Conservation (phyloP, 2,329 filamentous ascomycete genomes). For the Tolypocladium album region DNA sequence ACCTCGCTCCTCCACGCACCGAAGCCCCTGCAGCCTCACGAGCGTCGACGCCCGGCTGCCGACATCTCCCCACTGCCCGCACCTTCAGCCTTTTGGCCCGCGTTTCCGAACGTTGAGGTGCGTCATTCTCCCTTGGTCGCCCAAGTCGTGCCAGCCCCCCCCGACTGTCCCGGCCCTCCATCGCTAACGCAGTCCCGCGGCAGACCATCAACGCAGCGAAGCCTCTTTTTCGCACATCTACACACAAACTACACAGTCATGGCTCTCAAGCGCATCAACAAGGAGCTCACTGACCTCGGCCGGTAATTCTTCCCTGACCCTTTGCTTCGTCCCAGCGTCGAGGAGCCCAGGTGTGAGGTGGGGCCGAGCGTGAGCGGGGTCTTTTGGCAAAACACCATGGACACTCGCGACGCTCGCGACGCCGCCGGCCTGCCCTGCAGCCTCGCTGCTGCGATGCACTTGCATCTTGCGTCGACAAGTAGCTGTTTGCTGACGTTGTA, state of each 20-base stretch:
- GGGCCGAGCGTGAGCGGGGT: constrained; percentile 26
- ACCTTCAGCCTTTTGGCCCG: constrained; percentile 1
- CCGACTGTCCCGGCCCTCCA: constrained; percentile 5
- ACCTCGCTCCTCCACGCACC: not conserved
- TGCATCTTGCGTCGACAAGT: not conserved
- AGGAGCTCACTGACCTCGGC: constrained; percentile 83
- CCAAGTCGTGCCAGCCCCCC: constrained; percentile 1
- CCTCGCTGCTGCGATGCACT: not conserved
- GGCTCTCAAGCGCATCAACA: constrained; percentile 92
- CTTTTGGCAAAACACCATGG: constrained; percentile 6
- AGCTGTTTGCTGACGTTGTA: constrained; percentile 10
- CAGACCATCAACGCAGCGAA: constrained; percentile 14
- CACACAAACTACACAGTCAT: constrained; percentile 36
- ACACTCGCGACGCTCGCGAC: constrained; percentile 6
- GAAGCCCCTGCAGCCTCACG: not conserved
- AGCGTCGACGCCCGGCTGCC: not conserved
- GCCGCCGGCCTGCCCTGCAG: not conserved
- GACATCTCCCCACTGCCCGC: not conserved
- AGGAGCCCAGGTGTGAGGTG: constrained; percentile 23
- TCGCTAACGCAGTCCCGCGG: constrained; percentile 14
- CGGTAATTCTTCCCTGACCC: constrained; percentile 47
- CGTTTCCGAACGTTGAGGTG: constrained; percentile 13
- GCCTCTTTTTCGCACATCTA: constrained; percentile 7
- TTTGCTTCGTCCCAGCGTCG: constrained; percentile 12
- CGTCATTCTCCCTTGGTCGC: constrained; percentile 11